Base-by-base conservation (phyloP, 1,284 basidiomycete species). In the Cryptococcus sp. region DNA sequence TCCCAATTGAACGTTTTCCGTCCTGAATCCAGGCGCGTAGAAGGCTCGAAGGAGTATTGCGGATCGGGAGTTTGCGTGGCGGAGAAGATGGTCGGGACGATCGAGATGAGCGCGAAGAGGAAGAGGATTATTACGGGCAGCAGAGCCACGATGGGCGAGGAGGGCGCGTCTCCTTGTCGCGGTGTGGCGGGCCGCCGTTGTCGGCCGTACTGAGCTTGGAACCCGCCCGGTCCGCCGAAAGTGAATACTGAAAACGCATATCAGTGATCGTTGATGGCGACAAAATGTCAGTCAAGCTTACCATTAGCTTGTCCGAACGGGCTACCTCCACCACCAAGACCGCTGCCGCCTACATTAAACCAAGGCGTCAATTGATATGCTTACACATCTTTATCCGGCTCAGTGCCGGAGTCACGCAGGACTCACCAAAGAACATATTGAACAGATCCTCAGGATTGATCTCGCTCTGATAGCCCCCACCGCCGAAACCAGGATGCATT, bases 401-500 rank as follows among this genome's bases (percentile, higher is more conserved):
- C 15, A 10, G 17, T 6, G 13, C 47, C n/a, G n/a, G 25, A 48
- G 42, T 22, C 11, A n/a, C 4, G 42, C 20, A 53, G 45, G 53
- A 31, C 19, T 88, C 88, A 22, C 91, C 93, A 75, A 99, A 99
- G 85, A 99, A 98, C 90, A 96, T 94, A 74, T 97, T 95, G 83
- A 99, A 99, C 54, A 99, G 75, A 64, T 99, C 95, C 78, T 97
- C 93, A 0, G 95, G 93, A 60, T 90, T 93, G 67, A 99, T 83
- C 74, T 97, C 94, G 53, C 87, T 87, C 11, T 91, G 89, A 68
- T 89, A 90, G 1, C 75, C 73, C 35, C 68, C 67, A 31, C 72
- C 81, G 46, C 81, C 81, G 64, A 85, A 87, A 13, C 70, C 72
- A 7, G 64, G 74, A 40, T 70, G 74, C 50, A 64, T 59, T 27